Conservation (phyloP, 1,139 yeast genomes). For the Scheffersomyces insectosa region DNA sequence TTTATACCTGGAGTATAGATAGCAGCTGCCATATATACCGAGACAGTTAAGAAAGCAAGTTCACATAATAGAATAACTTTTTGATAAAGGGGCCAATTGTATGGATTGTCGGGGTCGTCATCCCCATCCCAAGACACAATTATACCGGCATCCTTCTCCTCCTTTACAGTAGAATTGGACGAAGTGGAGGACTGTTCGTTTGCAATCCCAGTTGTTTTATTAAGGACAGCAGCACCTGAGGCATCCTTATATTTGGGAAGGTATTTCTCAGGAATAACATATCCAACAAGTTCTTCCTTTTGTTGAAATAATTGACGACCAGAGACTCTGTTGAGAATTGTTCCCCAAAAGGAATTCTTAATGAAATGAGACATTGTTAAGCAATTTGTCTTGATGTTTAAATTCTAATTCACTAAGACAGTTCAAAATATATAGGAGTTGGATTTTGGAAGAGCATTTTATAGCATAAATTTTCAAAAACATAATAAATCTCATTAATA, state of each 20-base stretch:
- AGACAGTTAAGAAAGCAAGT: conserved; percentile 4
- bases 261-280: conserved; percentile 29
- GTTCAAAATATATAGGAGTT: no score
- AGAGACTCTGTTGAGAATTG: conserved; percentile 27
- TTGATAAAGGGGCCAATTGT: conserved; percentile 6
- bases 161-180: background rate
- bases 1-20: conserved; percentile 9
- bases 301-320: conserved; percentile 23
- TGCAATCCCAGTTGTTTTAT: no score
- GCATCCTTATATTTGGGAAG: conserved; percentile 3
- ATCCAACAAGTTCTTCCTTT: conserved; percentile 28
- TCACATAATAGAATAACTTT: conserved; percentile 2
- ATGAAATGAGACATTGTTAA: background rate
- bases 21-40: conserved; percentile 9
- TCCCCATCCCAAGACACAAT: conserved; percentile 8
- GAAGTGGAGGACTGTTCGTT: background rate
- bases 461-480: no score
- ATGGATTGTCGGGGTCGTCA: conserved; percentile 9
- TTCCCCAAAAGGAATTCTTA: conserved; percentile 22
- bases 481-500: no score
- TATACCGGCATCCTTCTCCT: conserved; percentile 3
- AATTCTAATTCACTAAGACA: no score
- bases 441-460: no score
- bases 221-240: background rate
- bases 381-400: no score